These are phyloP conservation scores for Aphanocladium album DNA, from an alignment of 2,329 filamentous ascomycete species.

Conservation along the genomic window DNA sequence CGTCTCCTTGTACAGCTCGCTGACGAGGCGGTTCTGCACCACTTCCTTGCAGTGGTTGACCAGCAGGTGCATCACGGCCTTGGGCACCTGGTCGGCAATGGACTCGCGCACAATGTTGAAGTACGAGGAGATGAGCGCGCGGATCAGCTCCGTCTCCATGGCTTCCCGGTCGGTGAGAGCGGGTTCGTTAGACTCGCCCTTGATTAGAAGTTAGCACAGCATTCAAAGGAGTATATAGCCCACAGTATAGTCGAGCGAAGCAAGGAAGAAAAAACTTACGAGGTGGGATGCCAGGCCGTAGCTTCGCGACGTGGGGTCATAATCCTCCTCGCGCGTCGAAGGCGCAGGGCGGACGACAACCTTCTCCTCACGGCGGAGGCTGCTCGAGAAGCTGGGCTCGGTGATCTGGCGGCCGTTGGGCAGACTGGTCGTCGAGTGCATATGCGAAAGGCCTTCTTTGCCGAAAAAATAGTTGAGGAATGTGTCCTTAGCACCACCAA, in stretches of 20 bases:
- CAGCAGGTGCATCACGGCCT: conserved; percentile 96
- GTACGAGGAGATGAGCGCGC: conserved; percentile 93
- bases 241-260: neutral
- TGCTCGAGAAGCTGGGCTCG: conserved; percentile 79
- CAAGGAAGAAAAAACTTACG: conserved; percentile 40
- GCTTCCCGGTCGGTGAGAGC: conserved; percentile 92
- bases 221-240: neutral
- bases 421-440: conserved; percentile 27
- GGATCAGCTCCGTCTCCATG: conserved; percentile 95
- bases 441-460: conserved; percentile 67
- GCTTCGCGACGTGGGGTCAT: conserved; percentile 36
- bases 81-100: conserved; percentile 97
- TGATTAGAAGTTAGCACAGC: conserved; percentile 19
- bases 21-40: conserved; percentile 93
- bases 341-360: conserved; percentile 45
- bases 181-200: conserved; percentile 65
- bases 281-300: conserved; percentile 47
- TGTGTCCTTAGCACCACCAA: conserved; percentile 71
- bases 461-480: conserved; percentile 99
- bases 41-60: conserved; percentile 99
- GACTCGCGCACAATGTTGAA: conserved; percentile 98
- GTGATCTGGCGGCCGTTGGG: conserved; percentile 57
- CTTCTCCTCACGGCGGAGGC: conserved; percentile 68
- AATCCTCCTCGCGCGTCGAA: conserved; percentile 36
- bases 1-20: conserved; percentile 87